Base-by-base conservation (phyloP, 2,329 filamentous ascomycete genomes). In the Macrophomina tecta region DNA sequence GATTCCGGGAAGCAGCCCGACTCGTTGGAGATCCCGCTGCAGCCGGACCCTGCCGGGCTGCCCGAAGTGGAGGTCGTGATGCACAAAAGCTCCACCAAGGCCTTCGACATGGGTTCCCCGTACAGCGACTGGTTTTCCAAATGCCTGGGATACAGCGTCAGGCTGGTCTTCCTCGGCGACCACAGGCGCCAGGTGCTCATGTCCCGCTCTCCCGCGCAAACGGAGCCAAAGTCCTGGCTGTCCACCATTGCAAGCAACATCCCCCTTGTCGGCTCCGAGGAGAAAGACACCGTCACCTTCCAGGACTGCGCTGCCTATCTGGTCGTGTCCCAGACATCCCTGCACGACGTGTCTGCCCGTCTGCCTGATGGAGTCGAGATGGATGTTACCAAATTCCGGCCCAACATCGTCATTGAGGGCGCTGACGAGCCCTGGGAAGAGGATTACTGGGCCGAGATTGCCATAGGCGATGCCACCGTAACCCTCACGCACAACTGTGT, bases 251-350 rank as follows among this genome's bases (percentile, higher is more conserved):
- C 69, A 40, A 72, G 68, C 60, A 74, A 63, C 69, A 70, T 68
- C 49, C 64, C 64, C 9, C 18, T 65, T 67, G 60, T 38, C n/a
- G 52, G 45, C 55, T 55, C 64, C 5, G 68, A 55, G 18, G 61
- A 53, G 38, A 68, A 73, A 32, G 68, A 73, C n/a, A 64, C 73
- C 28, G 83, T 94, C 51, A 87, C 86, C 2, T 95, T 94, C 78
- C 86, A 88, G 46, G 92, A 95, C 77, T 86, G 87, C 69, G 91
- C 91, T 1, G 90, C 92, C 0, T 91, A 91, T 75, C 85, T 97
- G 14, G 78, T 97, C 30, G 84, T 90, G 5, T 91, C 89, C 0
- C 84, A 89, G 68, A 85, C 87, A 2, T 95, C 91, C 1, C 84
- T 94, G n/a, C 78, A 83, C 23, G 84, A 91, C 71, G 86, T 96